Evolutionary conservation across 2,329 filamentous ascomycete genomes (phyloP).

Genomic region (Trichoderma simmonsii): DNA sequence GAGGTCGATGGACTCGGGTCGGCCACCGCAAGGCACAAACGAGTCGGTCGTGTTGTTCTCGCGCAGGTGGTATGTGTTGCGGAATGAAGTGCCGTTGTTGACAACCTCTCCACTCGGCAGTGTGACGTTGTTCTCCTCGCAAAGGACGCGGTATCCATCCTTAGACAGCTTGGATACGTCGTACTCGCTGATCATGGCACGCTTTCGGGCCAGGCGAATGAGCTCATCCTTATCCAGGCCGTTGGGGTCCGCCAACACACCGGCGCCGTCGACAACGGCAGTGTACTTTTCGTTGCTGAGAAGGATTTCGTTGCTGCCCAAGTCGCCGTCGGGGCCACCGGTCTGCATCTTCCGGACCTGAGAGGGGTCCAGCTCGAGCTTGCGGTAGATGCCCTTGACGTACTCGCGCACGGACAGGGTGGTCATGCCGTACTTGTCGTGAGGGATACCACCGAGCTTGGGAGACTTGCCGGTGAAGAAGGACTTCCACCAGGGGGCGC

Average conservation of each 20-base stretch:
- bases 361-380: constrained; percentile 82
- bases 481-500: constrained; percentile 98
- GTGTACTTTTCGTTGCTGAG: constrained; percentile 95
- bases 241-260: constrained; percentile 89
- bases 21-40: constrained; percentile 94
- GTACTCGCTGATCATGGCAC: constrained; percentile 86
- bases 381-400: constrained; percentile 94
- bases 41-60: constrained; percentile 73
- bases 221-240: constrained; percentile 85
- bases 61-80: constrained; percentile 94
- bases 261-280: constrained; percentile 91
- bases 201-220: constrained; percentile 75
- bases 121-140: constrained; percentile 86
- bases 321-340: constrained; percentile 91
- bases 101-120: constrained; percentile 84
- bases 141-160: constrained; percentile 85
- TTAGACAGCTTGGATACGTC: constrained; percentile 81
- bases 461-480: constrained; percentile 99
- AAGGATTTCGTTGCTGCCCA: constrained; percentile 96
- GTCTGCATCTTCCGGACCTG: constrained; percentile 94
- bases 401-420: constrained; percentile 95
- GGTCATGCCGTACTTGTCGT: constrained; percentile 96
- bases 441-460: constrained; percentile 91
- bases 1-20: constrained; percentile 94
- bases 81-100: constrained; percentile 90